Evolutionary conservation across 148 eudicot species (phyloP).

Genomic region (Arctostaphylos glauca): DNA sequence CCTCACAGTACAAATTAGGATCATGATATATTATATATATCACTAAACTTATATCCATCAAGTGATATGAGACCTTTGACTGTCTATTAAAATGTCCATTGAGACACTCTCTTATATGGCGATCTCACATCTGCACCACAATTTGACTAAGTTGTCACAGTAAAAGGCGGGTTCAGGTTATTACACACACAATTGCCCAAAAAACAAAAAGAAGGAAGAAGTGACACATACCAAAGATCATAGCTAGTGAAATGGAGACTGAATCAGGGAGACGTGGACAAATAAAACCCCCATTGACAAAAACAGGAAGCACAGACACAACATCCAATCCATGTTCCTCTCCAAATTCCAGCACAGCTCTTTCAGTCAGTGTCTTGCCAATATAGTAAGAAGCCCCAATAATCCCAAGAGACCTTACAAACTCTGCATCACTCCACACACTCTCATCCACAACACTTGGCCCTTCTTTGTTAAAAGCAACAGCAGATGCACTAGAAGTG

Average conservation of each 20-base stretch:
- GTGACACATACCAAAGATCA: slow-evolving; percentile 31
- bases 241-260: slow-evolving; percentile 22
- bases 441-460: slow-evolving; percentile 25
- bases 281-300: slow-evolving; percentile 36
- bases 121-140: no score
- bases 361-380: slow-evolving; percentile 39
- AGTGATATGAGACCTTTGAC: no score
- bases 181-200: background rate
- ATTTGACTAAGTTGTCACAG: background rate
- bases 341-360: slow-evolving; percentile 36
- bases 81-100: no score
- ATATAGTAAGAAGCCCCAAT: slow-evolving; percentile 29
- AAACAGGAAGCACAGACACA: slow-evolving; percentile 34
- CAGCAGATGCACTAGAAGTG: slow-evolving; percentile 35
- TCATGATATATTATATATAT: no score
- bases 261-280: slow-evolving; percentile 30
- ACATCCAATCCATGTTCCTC: slow-evolving; percentile 35
- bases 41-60: no score
- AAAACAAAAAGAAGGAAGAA: background rate
- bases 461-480: slow-evolving; percentile 12
- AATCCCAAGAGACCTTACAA: background rate
- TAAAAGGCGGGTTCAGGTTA: background rate
- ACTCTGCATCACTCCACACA: slow-evolving; percentile 34
- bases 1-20: no score
- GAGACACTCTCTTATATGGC: no score